phyloP scores from a whole-genome alignment of 2,329 filamentous ascomycete genomes.

The Alternaria arborescens region DNA sequence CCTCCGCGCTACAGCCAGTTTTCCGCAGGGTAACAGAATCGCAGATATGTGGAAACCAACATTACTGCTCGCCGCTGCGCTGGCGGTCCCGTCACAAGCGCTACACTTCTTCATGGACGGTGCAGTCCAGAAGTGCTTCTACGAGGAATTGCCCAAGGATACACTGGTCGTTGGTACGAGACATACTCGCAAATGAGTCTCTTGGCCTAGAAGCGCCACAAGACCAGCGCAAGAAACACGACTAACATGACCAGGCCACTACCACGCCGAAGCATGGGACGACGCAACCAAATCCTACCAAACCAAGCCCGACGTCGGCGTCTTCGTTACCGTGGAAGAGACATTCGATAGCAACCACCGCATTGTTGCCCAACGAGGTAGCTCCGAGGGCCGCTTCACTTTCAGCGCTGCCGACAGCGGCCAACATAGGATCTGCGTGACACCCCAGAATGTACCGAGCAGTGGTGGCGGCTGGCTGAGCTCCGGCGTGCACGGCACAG shows the following conservation, averaged over 20 bases:
- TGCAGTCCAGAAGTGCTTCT: slow-evolving; percentile 90
- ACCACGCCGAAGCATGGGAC: slow-evolving; percentile 85
- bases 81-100: slow-evolving; percentile 73
- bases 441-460: slow-evolving; percentile 76
- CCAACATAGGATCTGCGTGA: slow-evolving; percentile 95
- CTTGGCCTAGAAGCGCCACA: background rate
- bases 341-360: slow-evolving; percentile 98
- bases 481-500: slow-evolving; percentile 72
- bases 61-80: slow-evolving; percentile 70
- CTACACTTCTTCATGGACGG: slow-evolving; percentile 97
- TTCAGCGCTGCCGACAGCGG: slow-evolving; percentile 95
- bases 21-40: slow-evolving; percentile 29
- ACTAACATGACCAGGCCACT: slow-evolving; percentile 68
- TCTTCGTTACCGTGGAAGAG: slow-evolving; percentile 96
- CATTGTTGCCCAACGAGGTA: slow-evolving; percentile 85
- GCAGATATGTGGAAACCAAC: slow-evolving; percentile 54
- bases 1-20: slow-evolving; percentile 30
- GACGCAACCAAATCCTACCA: slow-evolving; percentile 72
- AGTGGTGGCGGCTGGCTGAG: slow-evolving; percentile 75
- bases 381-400: slow-evolving; percentile 82
- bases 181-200: background rate
- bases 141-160: slow-evolving; percentile 96
- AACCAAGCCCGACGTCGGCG: slow-evolving; percentile 77
- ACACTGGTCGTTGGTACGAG: slow-evolving; percentile 85
- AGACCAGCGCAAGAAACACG: background rate